These are phyloP conservation scores for Alternaria panax DNA, from an alignment of 2,329 filamentous ascomycete species.

Conservation along the genomic window DNA sequence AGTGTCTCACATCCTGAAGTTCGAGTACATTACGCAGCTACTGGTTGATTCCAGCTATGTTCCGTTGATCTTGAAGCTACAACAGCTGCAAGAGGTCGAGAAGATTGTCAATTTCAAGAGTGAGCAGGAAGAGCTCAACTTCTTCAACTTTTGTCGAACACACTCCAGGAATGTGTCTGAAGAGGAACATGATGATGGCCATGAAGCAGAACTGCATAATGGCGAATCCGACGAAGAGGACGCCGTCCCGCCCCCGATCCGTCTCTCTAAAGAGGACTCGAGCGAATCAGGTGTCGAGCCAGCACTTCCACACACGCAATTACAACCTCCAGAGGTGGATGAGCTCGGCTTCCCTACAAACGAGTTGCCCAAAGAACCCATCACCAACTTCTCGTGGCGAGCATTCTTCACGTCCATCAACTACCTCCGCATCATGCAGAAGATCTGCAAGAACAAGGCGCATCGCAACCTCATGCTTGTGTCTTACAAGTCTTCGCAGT, in stretches of 20 bases:
- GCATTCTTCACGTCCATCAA: conserved; percentile 97
- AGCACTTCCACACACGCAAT: conserved; percentile 33
- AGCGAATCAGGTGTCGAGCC: conserved; percentile 37
- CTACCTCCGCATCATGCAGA: conserved; percentile 94
- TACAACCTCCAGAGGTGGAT: conserved; percentile 69
- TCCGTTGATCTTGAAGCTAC: conserved; percentile 88
- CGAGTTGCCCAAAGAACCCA: conserved; percentile 74
- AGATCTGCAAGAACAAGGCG: conserved; percentile 94
- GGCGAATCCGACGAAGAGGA: conserved; percentile 62
- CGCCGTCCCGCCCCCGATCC: conserved; percentile 81
- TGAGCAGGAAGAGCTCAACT: conserved; percentile 82
- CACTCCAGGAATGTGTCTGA: conserved; percentile 67
- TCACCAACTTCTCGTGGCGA: conserved; percentile 89
- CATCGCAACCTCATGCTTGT: conserved; percentile 94
- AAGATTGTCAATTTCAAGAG: conserved; percentile 85
- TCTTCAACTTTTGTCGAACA: conserved; percentile 87
- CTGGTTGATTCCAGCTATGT: conserved; percentile 95
- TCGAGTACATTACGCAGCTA: conserved; percentile 93
- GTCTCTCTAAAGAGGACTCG: conserved; percentile 59
- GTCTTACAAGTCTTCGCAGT: conserved; percentile 92
- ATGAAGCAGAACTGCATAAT: conserved; percentile 29
- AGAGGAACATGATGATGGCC: conserved; percentile 29
- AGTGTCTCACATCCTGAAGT: conserved; percentile 91
- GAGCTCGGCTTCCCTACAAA: conserved; percentile 84
- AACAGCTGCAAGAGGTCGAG: conserved; percentile 93